Evolutionary conservation across 2,329 filamentous ascomycete genomes (phyloP).

Genomic region (Colletotrichum nymphaeae): DNA sequence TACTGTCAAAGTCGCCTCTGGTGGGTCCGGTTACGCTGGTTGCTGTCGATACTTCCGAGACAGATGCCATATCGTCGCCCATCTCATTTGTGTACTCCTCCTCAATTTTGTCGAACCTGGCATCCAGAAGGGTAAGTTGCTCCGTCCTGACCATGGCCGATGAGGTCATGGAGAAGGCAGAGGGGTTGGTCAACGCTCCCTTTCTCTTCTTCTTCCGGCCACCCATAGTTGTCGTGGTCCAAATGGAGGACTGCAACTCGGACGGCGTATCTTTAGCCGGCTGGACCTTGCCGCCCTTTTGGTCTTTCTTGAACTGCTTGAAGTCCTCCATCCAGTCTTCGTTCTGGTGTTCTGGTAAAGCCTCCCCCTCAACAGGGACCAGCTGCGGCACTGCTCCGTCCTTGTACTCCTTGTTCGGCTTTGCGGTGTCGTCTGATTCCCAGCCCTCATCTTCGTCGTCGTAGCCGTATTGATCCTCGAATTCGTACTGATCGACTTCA

Average conservation of each 20-base stretch:
- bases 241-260: constrained; percentile 75
- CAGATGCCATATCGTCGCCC: constrained; percentile 62
- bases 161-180: constrained; percentile 91
- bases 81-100: constrained; percentile 73
- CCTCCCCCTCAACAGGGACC: constrained; percentile 55
- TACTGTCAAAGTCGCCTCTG: constrained; percentile 84
- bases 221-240: constrained; percentile 82
- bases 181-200: constrained; percentile 88
- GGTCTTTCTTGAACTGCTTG: constrained; percentile 91
- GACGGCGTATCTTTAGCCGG: constrained; percentile 61
- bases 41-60: constrained; percentile 70
- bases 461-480: constrained; percentile 70
- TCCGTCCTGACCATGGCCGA: constrained; percentile 90
- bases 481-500: constrained; percentile 84
- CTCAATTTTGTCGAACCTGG: constrained; percentile 91
- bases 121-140: constrained; percentile 85
- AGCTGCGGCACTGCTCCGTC: constrained; percentile 61
- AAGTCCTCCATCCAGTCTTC: constrained; percentile 94
- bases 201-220: constrained; percentile 94
- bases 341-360: constrained; percentile 71
- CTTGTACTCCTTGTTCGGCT: constrained; percentile 71
- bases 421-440: constrained; percentile 94
- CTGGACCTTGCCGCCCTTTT: constrained; percentile 59
- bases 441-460: constrained; percentile 83
- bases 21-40: constrained; percentile 77